These are phyloP conservation scores for Ilex paraguariensis DNA, from an alignment of 305 asterid genomes.

Conservation along the genomic window DNA sequence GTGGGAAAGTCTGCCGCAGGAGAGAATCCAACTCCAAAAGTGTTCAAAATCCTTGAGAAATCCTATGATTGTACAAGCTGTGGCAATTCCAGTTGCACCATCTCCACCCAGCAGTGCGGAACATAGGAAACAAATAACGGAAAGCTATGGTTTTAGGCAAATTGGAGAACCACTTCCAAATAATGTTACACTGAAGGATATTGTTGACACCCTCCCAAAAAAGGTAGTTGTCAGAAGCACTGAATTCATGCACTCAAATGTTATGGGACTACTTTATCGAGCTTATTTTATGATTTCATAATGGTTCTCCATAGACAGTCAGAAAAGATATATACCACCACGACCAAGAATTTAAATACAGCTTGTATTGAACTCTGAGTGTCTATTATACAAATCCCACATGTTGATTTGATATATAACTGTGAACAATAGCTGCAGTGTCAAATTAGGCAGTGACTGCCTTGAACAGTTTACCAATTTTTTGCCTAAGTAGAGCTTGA, in stretches of 20 bases:
- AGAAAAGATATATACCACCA: too few relatives aligned
- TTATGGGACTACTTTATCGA: background rate
- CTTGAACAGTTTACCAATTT: too few relatives aligned
- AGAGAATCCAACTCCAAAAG: constrained; percentile 32
- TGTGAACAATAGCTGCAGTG: too few relatives aligned
- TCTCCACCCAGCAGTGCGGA: constrained; percentile 50
- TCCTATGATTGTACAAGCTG: constrained; percentile 47
- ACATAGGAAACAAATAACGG: constrained; percentile 44
- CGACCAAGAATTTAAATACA: background rate
- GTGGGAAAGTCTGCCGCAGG: constrained; percentile 47
- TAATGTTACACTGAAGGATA: constrained; percentile 62
- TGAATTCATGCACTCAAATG: background rate
- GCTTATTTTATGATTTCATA: background rate
- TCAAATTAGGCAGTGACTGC: too few relatives aligned
- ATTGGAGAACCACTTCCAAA: constrained; percentile 97
- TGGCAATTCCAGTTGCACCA: constrained; percentile 61
- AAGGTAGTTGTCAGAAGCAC: constrained; percentile 37
- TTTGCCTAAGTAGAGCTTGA: too few relatives aligned
- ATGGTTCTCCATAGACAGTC: background rate
- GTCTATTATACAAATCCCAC: background rate
- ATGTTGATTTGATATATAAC: background rate
- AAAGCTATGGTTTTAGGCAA: constrained; percentile 77
- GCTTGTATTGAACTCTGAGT: background rate
- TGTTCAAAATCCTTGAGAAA: constrained; percentile 40
- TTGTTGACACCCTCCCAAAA: constrained; percentile 73